phyloP scores from a whole-genome alignment of 2,329 filamentous ascomycete genomes.

The Periglandula ipomoeae region DNA sequence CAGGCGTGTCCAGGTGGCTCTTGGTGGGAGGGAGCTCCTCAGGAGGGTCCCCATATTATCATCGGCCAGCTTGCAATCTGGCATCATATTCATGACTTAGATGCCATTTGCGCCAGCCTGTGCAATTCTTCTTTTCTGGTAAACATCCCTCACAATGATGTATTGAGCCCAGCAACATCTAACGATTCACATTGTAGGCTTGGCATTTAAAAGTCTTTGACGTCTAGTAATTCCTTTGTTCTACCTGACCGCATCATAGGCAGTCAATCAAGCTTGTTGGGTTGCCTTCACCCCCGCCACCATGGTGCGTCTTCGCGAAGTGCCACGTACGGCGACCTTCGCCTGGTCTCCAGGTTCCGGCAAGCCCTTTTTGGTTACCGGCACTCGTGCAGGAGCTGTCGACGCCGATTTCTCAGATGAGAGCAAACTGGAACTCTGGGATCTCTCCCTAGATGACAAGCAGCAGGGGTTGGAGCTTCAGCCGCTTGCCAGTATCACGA shows the following conservation, averaged over 20 bases:
- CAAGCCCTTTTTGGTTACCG: conserved; percentile 79
- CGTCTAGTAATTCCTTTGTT: background rate
- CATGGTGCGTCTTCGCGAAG: conserved; percentile 96
- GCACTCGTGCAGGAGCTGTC: conserved; percentile 88
- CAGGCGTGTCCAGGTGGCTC: background rate
- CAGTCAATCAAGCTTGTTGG: conserved; percentile 13
- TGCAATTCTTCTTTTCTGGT: conserved; percentile 9
- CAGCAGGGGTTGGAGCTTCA: conserved; percentile 74
- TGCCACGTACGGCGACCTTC: conserved; percentile 92
- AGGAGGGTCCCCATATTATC: conserved; percentile 10
- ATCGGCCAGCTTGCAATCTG: conserved; percentile 32
- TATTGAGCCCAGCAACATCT: background rate
- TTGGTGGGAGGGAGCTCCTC: conserved; percentile 18
- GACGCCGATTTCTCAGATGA: conserved; percentile 97
- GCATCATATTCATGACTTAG: conserved; percentile 28
- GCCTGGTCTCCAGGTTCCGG: conserved; percentile 83
- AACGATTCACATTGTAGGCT: conserved; percentile 6
- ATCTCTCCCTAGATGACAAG: conserved; percentile 71
- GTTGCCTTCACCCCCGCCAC: conserved; percentile 19
- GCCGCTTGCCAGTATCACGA: conserved; percentile 72
- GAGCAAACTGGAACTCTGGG: conserved; percentile 93
- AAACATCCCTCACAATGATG: conserved; percentile 2
- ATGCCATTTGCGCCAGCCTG: conserved; percentile 11
- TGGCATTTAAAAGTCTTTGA: background rate
- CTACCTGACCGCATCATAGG: conserved; percentile 9